These are phyloP conservation scores for Penicillium vulpinum DNA, from an alignment of 2,329 filamentous ascomycete species.

Conservation along the genomic window DNA sequence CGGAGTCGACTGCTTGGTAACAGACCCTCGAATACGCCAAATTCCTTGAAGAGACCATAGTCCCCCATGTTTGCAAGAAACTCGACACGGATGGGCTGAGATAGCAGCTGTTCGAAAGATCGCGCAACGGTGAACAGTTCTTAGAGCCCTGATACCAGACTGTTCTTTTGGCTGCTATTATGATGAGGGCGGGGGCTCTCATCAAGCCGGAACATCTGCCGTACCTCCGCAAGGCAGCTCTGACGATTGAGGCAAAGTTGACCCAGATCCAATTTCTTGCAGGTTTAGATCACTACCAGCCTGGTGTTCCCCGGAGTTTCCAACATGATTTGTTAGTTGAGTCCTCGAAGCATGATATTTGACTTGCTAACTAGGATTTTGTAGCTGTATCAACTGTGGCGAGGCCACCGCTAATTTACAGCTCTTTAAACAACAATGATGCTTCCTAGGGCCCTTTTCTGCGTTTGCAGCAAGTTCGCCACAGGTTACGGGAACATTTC, in stretches of 20 bases:
- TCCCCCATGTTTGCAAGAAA: background rate
- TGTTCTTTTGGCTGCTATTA: background rate
- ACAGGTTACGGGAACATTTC: no score
- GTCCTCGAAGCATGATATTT: no score
- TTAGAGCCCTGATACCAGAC: background rate
- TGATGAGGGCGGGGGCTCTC: background rate
- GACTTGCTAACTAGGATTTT: no score
- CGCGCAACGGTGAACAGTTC: background rate
- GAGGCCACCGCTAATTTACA: no score
- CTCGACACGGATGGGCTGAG: background rate
- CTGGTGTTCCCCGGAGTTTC: background rate
- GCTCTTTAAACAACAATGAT: no score
- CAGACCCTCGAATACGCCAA: background rate
- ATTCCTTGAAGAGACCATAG: background rate
- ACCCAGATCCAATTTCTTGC: conserved; percentile 4
- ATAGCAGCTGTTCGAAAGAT: background rate
- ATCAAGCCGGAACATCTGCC: background rate
- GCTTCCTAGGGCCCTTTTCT: no score
- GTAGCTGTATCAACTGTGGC: no score
- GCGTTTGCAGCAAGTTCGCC: no score
- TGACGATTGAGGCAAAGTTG: background rate
- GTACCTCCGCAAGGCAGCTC: no score
- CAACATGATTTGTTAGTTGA: background rate
- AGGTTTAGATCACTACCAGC: background rate
- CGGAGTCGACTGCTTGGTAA: background rate